Evolutionary conservation across 116 monocot genomes (phyloP), one percentile per base, ranked within the genome.

Genomic region (Trichopus zeylanicus): DNA sequence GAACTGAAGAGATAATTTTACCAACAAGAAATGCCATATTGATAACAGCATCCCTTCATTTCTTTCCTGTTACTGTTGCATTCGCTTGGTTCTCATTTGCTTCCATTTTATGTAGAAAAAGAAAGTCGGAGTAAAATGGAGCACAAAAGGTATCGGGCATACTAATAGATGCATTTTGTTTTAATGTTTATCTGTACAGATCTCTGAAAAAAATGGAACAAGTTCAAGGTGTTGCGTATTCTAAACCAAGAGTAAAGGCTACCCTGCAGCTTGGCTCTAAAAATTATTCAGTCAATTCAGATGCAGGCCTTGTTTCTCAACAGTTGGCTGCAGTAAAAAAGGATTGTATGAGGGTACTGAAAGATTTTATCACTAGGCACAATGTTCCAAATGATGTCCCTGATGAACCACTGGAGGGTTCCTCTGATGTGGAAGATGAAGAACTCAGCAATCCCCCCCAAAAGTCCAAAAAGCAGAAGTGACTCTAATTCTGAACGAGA

Each of bases 401-500:
- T 49, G 77, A 77, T 32, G 71, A 77, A 63, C 23, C 55, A 3
- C 25, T 72, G 4, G 77, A 77, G 20, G 66, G 71, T 4, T 31
- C 49, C 6, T 71, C 67, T 12, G 65, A 61, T 16, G 77, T 67
- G 5, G 63, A 68, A 26, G 52, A 19, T 6, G 71, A 66, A 20
- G 55, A 56, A 38, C 19, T 52, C 3, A 55, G 67, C 12, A 65
- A 60, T 18, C 77, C 77, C 30, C 29, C 77, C 5, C 71, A 77
- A 72, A 77, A 77, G 66, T 58, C 62, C 15, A 77, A 77, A 30
- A 77, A 77, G 27, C 47, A 72, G 25, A 66, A 62, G 16, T 77
- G 47, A 48, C 26, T 54, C n/a, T n/a, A n/a, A n/a, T n/a, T n/a
- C n/a, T n/a, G n/a, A n/a, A n/a, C n/a, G n/a, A n/a, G n/a, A n/a